Conservation (phyloP, 257 asterid genomes). For the Solanum etuberosum region DNA sequence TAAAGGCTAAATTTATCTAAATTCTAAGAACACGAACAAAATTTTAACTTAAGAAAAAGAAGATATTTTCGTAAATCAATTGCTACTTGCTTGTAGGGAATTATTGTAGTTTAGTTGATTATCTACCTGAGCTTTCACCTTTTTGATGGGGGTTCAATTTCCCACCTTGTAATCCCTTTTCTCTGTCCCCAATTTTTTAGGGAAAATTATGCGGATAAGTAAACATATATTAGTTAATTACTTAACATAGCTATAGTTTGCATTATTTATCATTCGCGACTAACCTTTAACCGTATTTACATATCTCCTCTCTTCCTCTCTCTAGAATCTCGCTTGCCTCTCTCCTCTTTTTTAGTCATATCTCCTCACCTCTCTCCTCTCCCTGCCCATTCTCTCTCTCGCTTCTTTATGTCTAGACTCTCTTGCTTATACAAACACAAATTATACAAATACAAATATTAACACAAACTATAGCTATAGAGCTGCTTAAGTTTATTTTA, state of each 20-base stretch:
- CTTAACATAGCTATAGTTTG: too few relatives aligned
- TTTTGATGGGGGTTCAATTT: fast-evolving
- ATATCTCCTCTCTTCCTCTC: background rate
- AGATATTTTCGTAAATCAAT: background rate
- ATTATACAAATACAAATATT: background rate
- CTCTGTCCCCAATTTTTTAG: too few relatives aligned
- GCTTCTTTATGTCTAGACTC: background rate
- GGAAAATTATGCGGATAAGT: too few relatives aligned
- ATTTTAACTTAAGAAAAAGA: background rate
- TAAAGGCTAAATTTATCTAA: background rate
- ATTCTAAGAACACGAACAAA: background rate
- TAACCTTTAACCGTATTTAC: too few relatives aligned
- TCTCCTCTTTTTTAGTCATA: background rate
- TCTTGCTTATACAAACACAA: too few relatives aligned
- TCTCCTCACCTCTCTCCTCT: background rate
- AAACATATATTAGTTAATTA: too few relatives aligned
- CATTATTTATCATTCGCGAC: background rate
- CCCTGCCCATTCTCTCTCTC: background rate
- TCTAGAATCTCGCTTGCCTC: background rate
- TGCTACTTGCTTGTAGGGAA: background rate
- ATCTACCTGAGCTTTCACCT: background rate
- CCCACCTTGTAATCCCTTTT: background rate
- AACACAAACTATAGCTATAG: background rate
- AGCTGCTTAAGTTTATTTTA: background rate
- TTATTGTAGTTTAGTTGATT: background rate